Evolutionary conservation across 495 filamentous ascomycete species (phyloP).

Genomic region (Aspergillus panamensis): DNA sequence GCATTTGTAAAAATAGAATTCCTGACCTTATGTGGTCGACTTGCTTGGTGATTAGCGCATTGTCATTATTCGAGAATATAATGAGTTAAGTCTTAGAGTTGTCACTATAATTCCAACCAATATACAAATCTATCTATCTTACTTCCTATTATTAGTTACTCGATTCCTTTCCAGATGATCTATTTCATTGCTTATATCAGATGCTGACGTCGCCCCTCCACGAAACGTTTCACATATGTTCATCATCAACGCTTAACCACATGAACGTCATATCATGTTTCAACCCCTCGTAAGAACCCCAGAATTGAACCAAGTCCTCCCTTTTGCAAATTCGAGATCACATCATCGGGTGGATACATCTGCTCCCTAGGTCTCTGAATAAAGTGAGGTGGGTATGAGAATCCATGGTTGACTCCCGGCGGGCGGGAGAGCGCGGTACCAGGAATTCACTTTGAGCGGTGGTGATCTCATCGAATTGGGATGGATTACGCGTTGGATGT

Average conservation of each 20-base stretch:
- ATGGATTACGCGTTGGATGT: background rate
- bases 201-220: background rate
- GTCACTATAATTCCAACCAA: background rate
- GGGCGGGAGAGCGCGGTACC: too few relatives aligned
- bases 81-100: constrained; percentile 32
- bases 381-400: too few relatives aligned
- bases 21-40: constrained; percentile 26
- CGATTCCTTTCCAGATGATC: too few relatives aligned
- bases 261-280: too few relatives aligned
- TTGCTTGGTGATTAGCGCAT: constrained; percentile 43
- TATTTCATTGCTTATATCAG: background rate
- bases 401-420: too few relatives aligned
- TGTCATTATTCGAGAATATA: constrained; percentile 43
- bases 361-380: too few relatives aligned
- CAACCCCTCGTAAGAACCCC: too few relatives aligned
- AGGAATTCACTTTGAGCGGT: background rate
- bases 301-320: too few relatives aligned
- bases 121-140: constrained; percentile 3
- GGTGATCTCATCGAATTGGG: background rate
- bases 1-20: constrained; percentile 49
- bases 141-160: background rate
- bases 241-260: too few relatives aligned
- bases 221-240: background rate
- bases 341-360: too few relatives aligned
- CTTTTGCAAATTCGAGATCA: too few relatives aligned